Percentiles rank a stretch among this genome's conserved stretches.
phyloP scores from a whole-genome alignment of 179 eudicot species.

The Gypsophila paniculata region DNA sequence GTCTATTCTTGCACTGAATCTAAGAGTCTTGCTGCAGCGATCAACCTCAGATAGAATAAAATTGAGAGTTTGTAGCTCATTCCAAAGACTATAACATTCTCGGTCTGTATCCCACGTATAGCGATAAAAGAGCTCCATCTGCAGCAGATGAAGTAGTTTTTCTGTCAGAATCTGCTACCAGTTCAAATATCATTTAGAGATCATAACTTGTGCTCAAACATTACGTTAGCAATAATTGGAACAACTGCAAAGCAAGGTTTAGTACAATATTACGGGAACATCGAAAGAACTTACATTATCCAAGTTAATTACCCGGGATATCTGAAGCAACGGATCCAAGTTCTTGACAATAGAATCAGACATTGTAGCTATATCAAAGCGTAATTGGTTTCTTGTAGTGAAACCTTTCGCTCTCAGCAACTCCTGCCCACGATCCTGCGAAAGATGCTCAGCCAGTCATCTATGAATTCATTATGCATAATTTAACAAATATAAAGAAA shows the following conservation, averaged over 20 bases:
- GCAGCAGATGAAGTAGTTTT: slow-evolving; percentile 23
- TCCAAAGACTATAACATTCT: slow-evolving; percentile 51
- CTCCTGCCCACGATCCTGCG: slow-evolving; percentile 38
- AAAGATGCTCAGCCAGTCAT: background rate
- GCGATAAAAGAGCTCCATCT: slow-evolving; percentile 76
- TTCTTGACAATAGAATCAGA: slow-evolving; percentile 31
- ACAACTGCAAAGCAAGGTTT: too few species aligned
- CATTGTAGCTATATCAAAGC: slow-evolving; percentile 29
- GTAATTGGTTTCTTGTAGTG: slow-evolving; percentile 31
- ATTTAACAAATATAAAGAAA: too few species aligned
- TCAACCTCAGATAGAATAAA: slow-evolving; percentile 45
- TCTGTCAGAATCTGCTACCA: background rate
- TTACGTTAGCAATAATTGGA: too few species aligned
- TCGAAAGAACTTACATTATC: slow-evolving; percentile 51
- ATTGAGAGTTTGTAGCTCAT: slow-evolving; percentile 78
- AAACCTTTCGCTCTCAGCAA: slow-evolving; percentile 48
- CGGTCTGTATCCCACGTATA: slow-evolving; percentile 30
- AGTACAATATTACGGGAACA: background rate
- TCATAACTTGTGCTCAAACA: background rate
- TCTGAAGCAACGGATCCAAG: slow-evolving; percentile 48
- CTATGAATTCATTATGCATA: background rate
- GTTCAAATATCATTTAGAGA: background rate
- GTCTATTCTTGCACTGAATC: too few species aligned
- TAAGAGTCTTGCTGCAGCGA: slow-evolving; percentile 28
- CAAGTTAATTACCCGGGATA: slow-evolving; percentile 56